Evolutionary conservation across 306 rosid genomes (phyloP), one percentile per base, ranked within the genome.

Genomic region (Casuarina equisetifolia): DNA sequence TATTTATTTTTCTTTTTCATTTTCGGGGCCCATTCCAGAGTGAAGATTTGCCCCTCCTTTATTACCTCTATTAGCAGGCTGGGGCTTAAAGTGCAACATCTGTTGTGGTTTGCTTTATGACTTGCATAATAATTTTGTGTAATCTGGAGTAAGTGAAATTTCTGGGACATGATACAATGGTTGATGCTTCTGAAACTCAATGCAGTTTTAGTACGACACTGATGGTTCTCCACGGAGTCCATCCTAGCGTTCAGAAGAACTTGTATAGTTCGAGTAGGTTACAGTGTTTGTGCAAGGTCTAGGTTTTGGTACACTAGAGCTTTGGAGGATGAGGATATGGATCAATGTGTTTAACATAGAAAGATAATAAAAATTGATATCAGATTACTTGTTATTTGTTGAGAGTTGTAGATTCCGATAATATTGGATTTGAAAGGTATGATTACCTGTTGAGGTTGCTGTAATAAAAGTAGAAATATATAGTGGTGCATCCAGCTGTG

Each of bases 41-140:
- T 6, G 7, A 55, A 55, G 62, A 55, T n/a, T 53, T 53, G 17
- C 6, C 25, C 32, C 8, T 25, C 17, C 32, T 54, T 12, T 54
- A 54, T 9, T 25, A n/a, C 61, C 61, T 54, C 7, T 19, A 55
- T 19, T 6, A 0, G 9, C 62, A n/a, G 36, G 13, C 63, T 36
- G 20, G 63, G 38, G 63, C 35, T 9, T 57, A 19, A 17, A 54
- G 25, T 17, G 8, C 5, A 54, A 11, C 61, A 57, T 57, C 11
- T 57, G 63, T 20, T 57, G 63, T 57, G 63, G 38, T 57, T 57
- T 57, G 63, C 63, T 57, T 57, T 20, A 57, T 57, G 63, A 20
- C 15, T 6, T 25, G 19, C 20, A 57, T 57, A 57, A 36, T n/a
- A 13, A 57, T 57, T 57, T 57, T 57, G 36, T 57, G 19, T 57